These are phyloP conservation scores for Bruguiera sexangula DNA, from an alignment of 345 rosid genomes.

Conservation along the genomic window DNA sequence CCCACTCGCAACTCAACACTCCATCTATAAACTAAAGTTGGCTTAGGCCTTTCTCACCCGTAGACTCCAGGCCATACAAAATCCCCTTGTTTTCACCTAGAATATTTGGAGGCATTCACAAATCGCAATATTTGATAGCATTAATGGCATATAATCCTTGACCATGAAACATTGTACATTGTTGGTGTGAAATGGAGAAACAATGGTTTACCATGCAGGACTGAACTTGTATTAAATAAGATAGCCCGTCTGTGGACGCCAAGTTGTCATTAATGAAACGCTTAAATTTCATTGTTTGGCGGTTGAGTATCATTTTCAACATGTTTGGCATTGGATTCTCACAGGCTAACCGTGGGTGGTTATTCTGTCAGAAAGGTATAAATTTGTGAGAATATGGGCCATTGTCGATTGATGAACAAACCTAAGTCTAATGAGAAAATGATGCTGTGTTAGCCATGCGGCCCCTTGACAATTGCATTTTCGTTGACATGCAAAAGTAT, in stretches of 20 bases:
- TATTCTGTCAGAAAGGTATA: not conserved
- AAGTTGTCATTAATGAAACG: slow-evolving; percentile 18
- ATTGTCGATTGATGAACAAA: slow-evolving; percentile 1
- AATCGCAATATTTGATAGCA: not conserved
- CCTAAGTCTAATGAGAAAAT: not conserved
- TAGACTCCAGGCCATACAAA: slow-evolving; percentile 12
- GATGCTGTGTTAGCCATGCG: not conserved
- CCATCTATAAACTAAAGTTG: too few relatives aligned
- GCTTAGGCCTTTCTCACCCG: slow-evolving; percentile 15
- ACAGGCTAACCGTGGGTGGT: not conserved
- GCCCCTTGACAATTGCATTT: not conserved
- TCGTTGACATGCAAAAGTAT: not conserved
- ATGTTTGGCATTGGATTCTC: slow-evolving; percentile 43
- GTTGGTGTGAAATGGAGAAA: slow-evolving; percentile 28
- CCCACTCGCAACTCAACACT: too few relatives aligned
- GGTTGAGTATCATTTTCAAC: slow-evolving; percentile 35
- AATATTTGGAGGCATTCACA: slow-evolving; percentile 15
- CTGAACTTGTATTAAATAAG: not conserved
- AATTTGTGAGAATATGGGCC: slow-evolving; percentile 1
- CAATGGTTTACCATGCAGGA: not conserved
- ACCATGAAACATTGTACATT: slow-evolving; percentile 9
- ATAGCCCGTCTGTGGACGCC: not conserved
- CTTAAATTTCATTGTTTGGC: slow-evolving; percentile 17
- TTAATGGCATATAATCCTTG: slow-evolving; percentile 33
- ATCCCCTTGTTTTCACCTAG: slow-evolving; percentile 22